These are phyloP conservation scores for Bauhinia variegata DNA, from an alignment of 306 rosid genomes.

Conservation along the genomic window DNA sequence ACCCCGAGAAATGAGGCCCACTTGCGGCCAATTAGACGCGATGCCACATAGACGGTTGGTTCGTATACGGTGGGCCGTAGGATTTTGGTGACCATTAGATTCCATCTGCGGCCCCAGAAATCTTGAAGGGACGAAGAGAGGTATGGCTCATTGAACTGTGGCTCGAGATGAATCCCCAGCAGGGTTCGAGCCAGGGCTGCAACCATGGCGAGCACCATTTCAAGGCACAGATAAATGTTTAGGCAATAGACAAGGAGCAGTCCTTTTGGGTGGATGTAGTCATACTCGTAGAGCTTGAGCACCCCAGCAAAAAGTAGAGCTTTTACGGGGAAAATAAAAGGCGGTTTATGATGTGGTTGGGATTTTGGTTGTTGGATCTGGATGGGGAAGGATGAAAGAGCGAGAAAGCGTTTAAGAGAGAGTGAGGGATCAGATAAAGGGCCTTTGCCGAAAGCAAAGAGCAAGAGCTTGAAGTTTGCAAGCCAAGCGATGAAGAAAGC, in stretches of 20 bases:
- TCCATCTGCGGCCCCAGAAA: constrained; percentile 68
- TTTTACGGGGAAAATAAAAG: constrained; percentile 18
- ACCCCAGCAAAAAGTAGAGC: constrained; percentile 15
- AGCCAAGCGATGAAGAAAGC: constrained; percentile 53
- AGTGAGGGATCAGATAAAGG: constrained; percentile 44
- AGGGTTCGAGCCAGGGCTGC: constrained; percentile 30
- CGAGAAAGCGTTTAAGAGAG: constrained; percentile 49
- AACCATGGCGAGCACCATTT: constrained; percentile 29
- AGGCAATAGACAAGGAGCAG: neutral
- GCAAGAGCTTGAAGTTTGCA: constrained; percentile 46
- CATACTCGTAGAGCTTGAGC: neutral
- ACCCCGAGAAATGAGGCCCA: constrained; percentile 36
- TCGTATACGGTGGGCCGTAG: constrained; percentile 48
- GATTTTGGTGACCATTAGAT: constrained; percentile 40
- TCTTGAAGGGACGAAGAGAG: constrained; percentile 56
- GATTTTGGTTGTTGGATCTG: constrained; percentile 32
- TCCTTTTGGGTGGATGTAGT: constrained; percentile 38
- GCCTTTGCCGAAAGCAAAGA: constrained; percentile 47
- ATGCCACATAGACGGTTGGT: constrained; percentile 19
- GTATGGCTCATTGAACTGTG: constrained; percentile 54
- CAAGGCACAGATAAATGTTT: constrained; percentile 48
- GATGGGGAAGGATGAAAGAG: constrained; percentile 58
- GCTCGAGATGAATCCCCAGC: constrained; percentile 46
- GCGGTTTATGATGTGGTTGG: constrained; percentile 16
- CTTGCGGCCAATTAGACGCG: constrained; percentile 1